Evolutionary conservation across 2,329 filamentous ascomycete genomes (phyloP).

Genomic region (Pseudogymnoascus sp.): DNA sequence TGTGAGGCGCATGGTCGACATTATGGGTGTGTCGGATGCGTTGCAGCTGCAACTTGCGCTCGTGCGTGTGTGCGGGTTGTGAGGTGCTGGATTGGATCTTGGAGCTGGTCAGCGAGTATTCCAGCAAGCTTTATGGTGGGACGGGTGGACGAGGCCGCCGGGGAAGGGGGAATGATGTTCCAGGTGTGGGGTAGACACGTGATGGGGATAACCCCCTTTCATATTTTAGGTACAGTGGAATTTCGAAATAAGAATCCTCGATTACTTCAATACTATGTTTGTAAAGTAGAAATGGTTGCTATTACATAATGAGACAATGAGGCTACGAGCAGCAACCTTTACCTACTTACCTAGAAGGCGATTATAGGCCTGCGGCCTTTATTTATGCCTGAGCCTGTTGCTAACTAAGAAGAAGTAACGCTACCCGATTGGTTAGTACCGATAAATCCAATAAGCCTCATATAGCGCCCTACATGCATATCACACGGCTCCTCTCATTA

Average conservation of each 20-base stretch:
- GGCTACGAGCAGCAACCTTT: neutral
- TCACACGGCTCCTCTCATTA: too few relatives aligned
- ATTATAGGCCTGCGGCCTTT: too few relatives aligned
- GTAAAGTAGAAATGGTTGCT: neutral
- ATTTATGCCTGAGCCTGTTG: too few relatives aligned
- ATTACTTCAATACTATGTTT: neutral
- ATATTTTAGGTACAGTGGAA: neutral
- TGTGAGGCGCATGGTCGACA: slow-evolving; percentile 56
- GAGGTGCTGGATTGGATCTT: slow-evolving; percentile 3
- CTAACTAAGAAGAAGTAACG: too few relatives aligned
- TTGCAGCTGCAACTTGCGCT: neutral
- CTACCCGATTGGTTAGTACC: too few relatives aligned
- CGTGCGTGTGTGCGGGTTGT: neutral
- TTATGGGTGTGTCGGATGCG: slow-evolving; percentile 27
- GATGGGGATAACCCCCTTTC: neutral
- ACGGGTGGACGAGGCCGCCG: neutral
- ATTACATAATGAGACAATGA: neutral
- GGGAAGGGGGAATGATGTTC: neutral
- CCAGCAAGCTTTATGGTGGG: neutral
- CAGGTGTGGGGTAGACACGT: neutral
- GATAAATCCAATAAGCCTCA: too few relatives aligned
- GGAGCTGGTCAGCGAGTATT: neutral
- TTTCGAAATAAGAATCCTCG: neutral
- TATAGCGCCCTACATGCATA: too few relatives aligned
- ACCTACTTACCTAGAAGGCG: neutral